Evolutionary conservation across 2,329 filamentous ascomycete genomes (phyloP).

Genomic region (Chrysoporthe puriensis): DNA sequence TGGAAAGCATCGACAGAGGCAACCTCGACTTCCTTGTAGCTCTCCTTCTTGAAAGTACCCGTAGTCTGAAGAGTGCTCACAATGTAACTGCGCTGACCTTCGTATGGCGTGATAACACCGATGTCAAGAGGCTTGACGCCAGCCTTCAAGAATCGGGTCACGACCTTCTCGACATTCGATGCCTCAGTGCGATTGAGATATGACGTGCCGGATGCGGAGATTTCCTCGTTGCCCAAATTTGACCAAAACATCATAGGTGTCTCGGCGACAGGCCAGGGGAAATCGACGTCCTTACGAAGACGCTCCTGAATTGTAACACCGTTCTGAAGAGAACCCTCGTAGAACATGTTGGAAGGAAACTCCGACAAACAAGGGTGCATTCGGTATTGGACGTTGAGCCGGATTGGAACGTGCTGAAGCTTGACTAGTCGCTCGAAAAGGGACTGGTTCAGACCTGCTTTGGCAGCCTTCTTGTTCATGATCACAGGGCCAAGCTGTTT

Average conservation of each 20-base stretch:
- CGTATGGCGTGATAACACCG: conserved; percentile 97
- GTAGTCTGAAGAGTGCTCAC: conserved; percentile 99
- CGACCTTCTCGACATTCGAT: conserved; percentile 96
- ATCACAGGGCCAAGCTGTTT: conserved; percentile 98
- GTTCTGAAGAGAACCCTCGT: conserved; percentile 95
- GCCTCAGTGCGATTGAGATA: conserved; percentile 98
- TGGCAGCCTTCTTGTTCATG: conserved; percentile 99
- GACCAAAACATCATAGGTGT: conserved; percentile 99
- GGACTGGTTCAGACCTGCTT: conserved; percentile 97
- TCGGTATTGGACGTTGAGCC: conserved; percentile 95
- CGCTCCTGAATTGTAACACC: conserved; percentile 90
- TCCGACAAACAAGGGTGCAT: conserved; percentile 98
- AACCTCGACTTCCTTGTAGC: conserved; percentile 98
- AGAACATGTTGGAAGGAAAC: conserved; percentile 99
- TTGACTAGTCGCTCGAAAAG: conserved; percentile 95
- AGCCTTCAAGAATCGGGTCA: conserved; percentile 98
- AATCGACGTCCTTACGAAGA: conserved; percentile 90
- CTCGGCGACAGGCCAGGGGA: conserved; percentile 93
- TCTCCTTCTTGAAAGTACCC: conserved; percentile 96
- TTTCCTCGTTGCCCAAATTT: conserved; percentile 96
- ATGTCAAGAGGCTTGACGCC: conserved; percentile 93
- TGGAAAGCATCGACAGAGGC: conserved; percentile 99
- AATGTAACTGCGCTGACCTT: conserved; percentile 96
- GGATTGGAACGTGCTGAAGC: conserved; percentile 86
- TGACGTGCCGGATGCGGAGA: conserved; percentile 94